Percentiles rank a stretch among this genome's conserved stretches.
phyloP scores from a whole-genome alignment of 768 basidiomycete species.

The Kwoniella dejecticola region DNA sequence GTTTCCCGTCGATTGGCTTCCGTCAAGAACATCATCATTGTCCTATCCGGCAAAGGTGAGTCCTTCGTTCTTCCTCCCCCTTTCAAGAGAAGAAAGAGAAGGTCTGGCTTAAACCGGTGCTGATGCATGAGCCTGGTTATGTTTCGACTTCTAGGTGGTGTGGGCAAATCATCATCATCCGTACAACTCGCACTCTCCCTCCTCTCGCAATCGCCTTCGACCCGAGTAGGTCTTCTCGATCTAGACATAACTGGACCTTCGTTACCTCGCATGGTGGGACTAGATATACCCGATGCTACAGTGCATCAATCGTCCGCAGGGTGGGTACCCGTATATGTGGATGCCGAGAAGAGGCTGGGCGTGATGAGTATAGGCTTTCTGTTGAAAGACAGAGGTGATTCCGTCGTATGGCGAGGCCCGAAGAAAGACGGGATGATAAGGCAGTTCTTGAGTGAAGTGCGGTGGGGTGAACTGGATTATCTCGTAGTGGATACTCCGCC shows the following conservation, averaged over 20 bases:
- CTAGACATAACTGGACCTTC: conserved; percentile 93
- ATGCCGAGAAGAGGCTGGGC: conserved; percentile 71
- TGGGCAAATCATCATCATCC: conserved; percentile 96
- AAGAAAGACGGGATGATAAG: conserved; percentile 99
- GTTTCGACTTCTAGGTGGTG: conserved; percentile 61
- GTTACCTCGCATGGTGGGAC: conserved; percentile 89
- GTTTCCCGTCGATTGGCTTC: conserved; percentile 70
- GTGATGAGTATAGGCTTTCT: conserved; percentile 98
- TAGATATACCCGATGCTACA: conserved; percentile 65
- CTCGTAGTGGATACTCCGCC: conserved; percentile 95
- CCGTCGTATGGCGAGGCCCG: conserved; percentile 96
- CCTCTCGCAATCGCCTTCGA: conserved; percentile 64
- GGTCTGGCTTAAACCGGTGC: too few species aligned
- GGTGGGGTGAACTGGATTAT: conserved; percentile 96
- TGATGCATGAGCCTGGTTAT: too few species aligned
- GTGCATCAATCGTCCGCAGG: conserved; percentile 93
- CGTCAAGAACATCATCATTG: conserved; percentile 84
- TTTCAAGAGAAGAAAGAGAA: too few species aligned
- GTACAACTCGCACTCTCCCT: conserved; percentile 88
- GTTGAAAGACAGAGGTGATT: conserved; percentile 83
- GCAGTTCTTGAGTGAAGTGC: conserved; percentile 97
- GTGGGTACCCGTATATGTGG: conserved; percentile 98
- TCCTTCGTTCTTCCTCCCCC: too few species aligned
- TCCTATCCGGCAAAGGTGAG: conserved; percentile 83
- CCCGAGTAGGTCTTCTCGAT: conserved; percentile 85